Base-by-base conservation (phyloP, 768 basidiomycete genomes). In the Mycena amicta region DNA sequence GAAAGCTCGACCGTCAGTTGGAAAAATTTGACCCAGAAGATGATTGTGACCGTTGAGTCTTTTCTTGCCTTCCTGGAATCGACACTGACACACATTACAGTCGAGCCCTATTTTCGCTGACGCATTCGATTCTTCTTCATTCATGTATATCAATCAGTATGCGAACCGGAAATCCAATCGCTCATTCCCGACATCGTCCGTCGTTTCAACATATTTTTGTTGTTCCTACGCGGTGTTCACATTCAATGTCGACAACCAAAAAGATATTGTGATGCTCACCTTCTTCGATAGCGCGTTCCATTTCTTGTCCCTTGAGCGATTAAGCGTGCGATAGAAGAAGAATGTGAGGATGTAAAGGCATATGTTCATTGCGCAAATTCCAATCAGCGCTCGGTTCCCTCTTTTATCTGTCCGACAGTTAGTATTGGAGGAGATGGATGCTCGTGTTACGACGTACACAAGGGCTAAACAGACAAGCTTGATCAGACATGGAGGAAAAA, bases 161-260 rank as follows among this genome's bases (percentile, higher is more conserved):
- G 79, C 81, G 59, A 88, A 88, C 15, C 84, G 75, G 73, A 87
- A 88, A 63, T 88, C 84, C 57, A 88, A 68, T 31, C 84, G 71
- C 59, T 78, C 69, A 62, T 86, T 88, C 25, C 87, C 86, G 61
- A 78, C 72, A 54, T 89, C 86, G 29, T 75, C 79, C n/a, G 88
- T 85, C 16, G 77, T 86, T 53, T 79, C 76, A 1, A 87, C 66
- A 68, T 90, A 89, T 20, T 83, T 71, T 43, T 76, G 72, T 64
- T 79, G 82, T 67, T 86, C 78, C 84, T 86, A 39, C 33, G 31
- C 25, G 50, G 39, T 37, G 18, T 37, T 37, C 33, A 18, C 33
- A 37, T 8, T 8, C 33, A 37, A 37, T 8, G 33, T n/a, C n/a
- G 33, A 37, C 8, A 37, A 37, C 8, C 33, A 18, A 37, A 37